Evolutionary conservation across 1,284 basidiomycete species (phyloP).

Genomic region (Malassezia dermatis): DNA sequence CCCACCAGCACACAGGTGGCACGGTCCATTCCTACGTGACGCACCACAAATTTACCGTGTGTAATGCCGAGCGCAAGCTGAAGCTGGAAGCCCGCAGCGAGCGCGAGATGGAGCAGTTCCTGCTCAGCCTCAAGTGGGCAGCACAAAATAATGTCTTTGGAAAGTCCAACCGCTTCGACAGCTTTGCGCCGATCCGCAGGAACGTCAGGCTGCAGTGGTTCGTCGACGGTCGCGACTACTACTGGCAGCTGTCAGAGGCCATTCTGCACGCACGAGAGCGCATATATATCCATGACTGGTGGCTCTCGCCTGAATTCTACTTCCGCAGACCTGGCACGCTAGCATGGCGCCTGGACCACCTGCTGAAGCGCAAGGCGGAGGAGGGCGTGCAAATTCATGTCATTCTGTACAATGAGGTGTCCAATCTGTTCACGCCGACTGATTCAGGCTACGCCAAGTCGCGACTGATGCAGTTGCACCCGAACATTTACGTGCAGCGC

Average conservation of each 20-base stretch:
- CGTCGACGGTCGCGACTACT: slow-evolving; percentile 67
- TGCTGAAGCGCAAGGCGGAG: slow-evolving; percentile 83
- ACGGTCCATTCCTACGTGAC: slow-evolving; percentile 11
- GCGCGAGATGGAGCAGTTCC: slow-evolving; percentile 94
- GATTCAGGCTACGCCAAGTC: slow-evolving; percentile 72
- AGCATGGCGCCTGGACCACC: slow-evolving; percentile 73
- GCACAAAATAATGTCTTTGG: slow-evolving; percentile 69
- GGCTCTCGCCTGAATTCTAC: slow-evolving; percentile 60
- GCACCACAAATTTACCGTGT: slow-evolving; percentile 83
- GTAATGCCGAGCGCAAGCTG: slow-evolving; percentile 78
- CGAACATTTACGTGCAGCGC: slow-evolving; percentile 89
- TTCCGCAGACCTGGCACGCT: slow-evolving; percentile 72
- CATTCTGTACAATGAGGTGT: slow-evolving; percentile 79
- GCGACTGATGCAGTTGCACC: slow-evolving; percentile 70
- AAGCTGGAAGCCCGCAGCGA: slow-evolving; percentile 83
- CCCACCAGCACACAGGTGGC: background rate
- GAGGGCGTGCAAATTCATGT: slow-evolving; percentile 95
- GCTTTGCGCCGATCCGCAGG: slow-evolving; percentile 82
- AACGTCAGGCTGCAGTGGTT: slow-evolving; percentile 96
- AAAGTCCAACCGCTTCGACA: slow-evolving; percentile 61
- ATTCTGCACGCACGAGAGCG: slow-evolving; percentile 78
- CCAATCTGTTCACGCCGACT: slow-evolving; percentile 71
- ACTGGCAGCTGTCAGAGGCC: slow-evolving; percentile 72
- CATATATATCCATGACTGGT: slow-evolving; percentile 49
- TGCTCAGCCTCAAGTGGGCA: slow-evolving; percentile 77